Evolutionary conservation across 768 basidiomycete species (phyloP), one percentile per base, ranked within the genome.

Genomic region (Termitomyces sp.): DNA sequence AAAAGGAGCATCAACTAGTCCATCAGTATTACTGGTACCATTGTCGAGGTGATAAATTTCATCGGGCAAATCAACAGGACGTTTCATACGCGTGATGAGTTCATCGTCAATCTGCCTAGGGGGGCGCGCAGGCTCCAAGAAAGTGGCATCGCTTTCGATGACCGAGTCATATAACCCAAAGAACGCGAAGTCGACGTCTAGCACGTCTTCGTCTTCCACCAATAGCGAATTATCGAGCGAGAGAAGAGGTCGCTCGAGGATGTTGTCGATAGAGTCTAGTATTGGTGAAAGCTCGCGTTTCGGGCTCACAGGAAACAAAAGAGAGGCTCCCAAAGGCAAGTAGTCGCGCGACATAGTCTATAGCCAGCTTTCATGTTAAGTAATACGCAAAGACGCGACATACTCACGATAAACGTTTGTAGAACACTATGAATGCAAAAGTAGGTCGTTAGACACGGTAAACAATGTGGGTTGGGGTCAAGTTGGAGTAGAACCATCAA

Each of bases 1-100:
- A 23, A 27, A 41, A 3, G 15, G 35, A 27, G 44, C 20, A 20
- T 22, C 45, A 23, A 36, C 52, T 12, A 45, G 10, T 22, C 36
- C 33, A 31, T 31, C 22, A 7, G 22, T 15, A 31, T 38, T 23
- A 5, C 10, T 12, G 29, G 53, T 12, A 27, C 29, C 6, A 40
- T 40, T 39, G 31, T 25, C 18, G 12, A 46, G 29, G 11, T 23
- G 18, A 13, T 40, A 23, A 23, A 50, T 31, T 31, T 44, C 42
- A 23, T 32, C 22, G 18, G 38, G 58, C 18, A 60, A 11, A 12
- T 53, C 52, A 2, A 60, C 35, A 2, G 58, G 54, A 2, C 27
- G 36, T 18, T 56, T 60, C 55, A 60, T 56, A n/a, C 20, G 42
- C 7, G 9, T 10, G 25, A 60, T 44, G 7, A 60, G 55, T 5